Conservation (phyloP, 106 monocot genomes). For the Cymbidium sinense region DNA sequence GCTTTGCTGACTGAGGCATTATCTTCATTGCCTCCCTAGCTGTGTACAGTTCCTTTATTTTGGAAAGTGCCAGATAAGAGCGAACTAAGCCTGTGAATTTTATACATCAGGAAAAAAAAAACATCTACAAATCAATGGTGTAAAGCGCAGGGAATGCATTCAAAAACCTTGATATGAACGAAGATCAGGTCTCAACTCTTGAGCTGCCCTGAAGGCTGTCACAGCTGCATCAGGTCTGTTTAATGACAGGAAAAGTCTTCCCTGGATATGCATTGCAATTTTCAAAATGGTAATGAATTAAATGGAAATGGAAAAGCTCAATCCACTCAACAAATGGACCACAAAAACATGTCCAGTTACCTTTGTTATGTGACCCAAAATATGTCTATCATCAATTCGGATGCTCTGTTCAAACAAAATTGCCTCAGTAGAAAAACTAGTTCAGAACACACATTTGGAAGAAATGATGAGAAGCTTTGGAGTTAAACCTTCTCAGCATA, state of each 20-base stretch:
- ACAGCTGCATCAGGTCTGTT: slow-evolving; percentile 83
- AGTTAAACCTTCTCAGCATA: slow-evolving; percentile 87
- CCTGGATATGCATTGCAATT: slow-evolving; percentile 37
- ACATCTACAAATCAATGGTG: neutral
- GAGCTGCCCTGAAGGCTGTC: slow-evolving; percentile 82
- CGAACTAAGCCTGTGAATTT: slow-evolving; percentile 77
- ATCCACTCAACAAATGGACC: neutral
- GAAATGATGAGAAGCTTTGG: neutral
- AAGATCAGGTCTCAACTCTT: slow-evolving; percentile 84
- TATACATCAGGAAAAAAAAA: slow-evolving; percentile 2
- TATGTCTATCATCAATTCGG: slow-evolving; percentile 81
- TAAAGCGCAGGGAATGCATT: neutral
- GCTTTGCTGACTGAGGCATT: slow-evolving; percentile 97
- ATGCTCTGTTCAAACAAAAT: slow-evolving; percentile 59
- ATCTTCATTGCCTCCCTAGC: slow-evolving; percentile 94
- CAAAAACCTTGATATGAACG: slow-evolving; percentile 82
- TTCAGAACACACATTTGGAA: neutral
- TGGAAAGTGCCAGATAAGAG: slow-evolving; percentile 83
- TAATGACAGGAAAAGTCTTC: slow-evolving; percentile 63
- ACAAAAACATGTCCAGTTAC: slow-evolving; percentile 18
- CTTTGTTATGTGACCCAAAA: slow-evolving; percentile 91
- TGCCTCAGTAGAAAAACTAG: neutral
- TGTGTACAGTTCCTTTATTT: slow-evolving; percentile 77
- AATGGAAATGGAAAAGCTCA: neutral
- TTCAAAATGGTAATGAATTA: neutral